Base-by-base conservation (phyloP, 208 protist genomes). In the Acanthamoeba culbertsoni region DNA sequence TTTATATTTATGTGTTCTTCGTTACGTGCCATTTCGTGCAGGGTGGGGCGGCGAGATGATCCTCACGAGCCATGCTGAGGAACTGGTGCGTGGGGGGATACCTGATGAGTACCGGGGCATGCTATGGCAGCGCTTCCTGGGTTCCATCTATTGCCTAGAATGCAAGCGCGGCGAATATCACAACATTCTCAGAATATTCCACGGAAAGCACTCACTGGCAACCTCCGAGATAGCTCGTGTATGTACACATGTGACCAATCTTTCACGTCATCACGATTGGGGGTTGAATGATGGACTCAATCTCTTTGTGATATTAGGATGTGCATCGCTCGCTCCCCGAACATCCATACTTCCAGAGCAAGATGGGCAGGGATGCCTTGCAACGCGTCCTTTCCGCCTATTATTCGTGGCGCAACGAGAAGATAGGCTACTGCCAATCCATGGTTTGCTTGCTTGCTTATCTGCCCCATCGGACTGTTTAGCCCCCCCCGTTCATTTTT, bases 361-460 rank as follows among this genome's bases (percentile, higher is more conserved):
- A 68, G 33, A 31, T 12, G 0, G 86, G 86, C n/a, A n/a, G 53
- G 26, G 86, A 68, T 16, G 62, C 86, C 20, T 37, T 97, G 8
- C 75, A 88, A 42, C 48, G 93, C 51, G 95, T 97, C 0, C 51
- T 97, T n/a, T 73, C 79, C 35, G 96, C 96, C 0, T 97, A 96
- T n/a, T n/a, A n/a, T 43, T 95, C 94, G 3, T 92, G 94, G 86
- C 75, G 96, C 40, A 97, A 97, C 53, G 71, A 86, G 35, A 93
- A 91, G 16, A 86, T 96, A n/a, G 94, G 95, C 31, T 96, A 96
- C 92, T 96, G 95, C 55, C 95, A 97, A 46, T 94, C 86, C 55
- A 96, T 97, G 94, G 86, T 92, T 33, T 31, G 55, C 31, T 48
- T 18, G n/a, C n/a, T n/a, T n/a, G n/a, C n/a, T n/a, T n/a, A n/a